These are phyloP conservation scores for Penstemon newberryi DNA, from an alignment of 257 asterid genomes.

Conservation along the genomic window DNA sequence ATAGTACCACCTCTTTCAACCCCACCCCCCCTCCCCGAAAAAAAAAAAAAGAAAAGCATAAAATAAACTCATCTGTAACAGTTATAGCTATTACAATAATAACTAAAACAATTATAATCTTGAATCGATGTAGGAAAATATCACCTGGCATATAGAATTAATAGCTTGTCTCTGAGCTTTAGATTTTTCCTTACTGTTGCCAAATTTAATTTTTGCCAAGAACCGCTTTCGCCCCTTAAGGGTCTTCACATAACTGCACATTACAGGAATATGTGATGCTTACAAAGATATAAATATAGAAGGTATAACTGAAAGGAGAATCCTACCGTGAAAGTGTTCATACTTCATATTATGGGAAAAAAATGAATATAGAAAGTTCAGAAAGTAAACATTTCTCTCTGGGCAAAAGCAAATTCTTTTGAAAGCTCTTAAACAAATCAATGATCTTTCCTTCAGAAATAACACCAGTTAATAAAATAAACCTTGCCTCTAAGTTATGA, in stretches of 20 bases:
- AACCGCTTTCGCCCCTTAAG: conserved; percentile 89
- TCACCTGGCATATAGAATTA: conserved; percentile 96
- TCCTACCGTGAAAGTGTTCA: conserved; percentile 1
- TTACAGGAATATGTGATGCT: conserved; percentile 23
- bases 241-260: conserved; percentile 78
- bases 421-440: conserved; percentile 8
- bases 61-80: conserved; percentile 7
- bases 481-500: not conserved
- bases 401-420: not conserved
- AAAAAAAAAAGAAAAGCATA: not conserved
- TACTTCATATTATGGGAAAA: not conserved
- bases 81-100: conserved; percentile 15
- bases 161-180: conserved; percentile 99
- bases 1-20: not conserved
- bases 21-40: not conserved
- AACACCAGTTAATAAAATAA: conserved; percentile 1
- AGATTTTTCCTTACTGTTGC: conserved; percentile 78
- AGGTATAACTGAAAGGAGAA: conserved; percentile 11
- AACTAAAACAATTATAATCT: conserved; percentile 3
- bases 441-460: not conserved
- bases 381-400: conserved; percentile 5
- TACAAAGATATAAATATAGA: conserved; percentile 19
- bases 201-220: conserved; percentile 82
- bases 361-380: not conserved
- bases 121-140: conserved; percentile 19